A percentile compares a stretch with the other conserved stretches of the same genome.
These are phyloP conservation scores for Novymonas esmeraldas DNA, from an alignment of 208 protist genomes.

Conservation along the genomic window DNA sequence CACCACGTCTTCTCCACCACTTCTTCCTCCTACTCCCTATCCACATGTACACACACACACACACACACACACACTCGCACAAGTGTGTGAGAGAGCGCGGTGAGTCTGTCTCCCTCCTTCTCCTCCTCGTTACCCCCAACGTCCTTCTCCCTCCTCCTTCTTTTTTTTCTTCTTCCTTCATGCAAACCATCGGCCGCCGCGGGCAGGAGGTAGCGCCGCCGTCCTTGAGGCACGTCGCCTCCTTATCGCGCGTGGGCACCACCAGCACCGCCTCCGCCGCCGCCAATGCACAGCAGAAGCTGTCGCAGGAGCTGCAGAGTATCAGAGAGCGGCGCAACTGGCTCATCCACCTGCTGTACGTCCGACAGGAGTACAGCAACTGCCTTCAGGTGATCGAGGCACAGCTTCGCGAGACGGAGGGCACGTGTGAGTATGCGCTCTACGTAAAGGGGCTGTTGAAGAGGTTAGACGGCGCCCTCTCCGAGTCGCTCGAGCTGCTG, in stretches of 20 bases:
- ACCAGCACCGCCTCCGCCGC: background rate
- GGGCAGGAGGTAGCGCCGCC: background rate
- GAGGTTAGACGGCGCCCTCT: constrained; percentile 90
- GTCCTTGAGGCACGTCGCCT: too few relatives aligned
- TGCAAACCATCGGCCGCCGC: background rate
- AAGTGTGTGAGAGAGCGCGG: too few relatives aligned
- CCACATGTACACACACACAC: background rate
- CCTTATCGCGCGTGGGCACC: background rate
- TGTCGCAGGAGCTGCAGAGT: constrained; percentile 29
- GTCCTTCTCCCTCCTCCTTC: background rate
- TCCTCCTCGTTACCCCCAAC: background rate
- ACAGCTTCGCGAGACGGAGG: constrained; percentile 78
- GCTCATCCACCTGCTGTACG: constrained; percentile 94
- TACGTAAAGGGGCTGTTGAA: constrained; percentile 94
- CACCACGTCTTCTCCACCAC: background rate
- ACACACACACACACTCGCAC: background rate
- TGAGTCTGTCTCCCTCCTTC: too few relatives aligned
- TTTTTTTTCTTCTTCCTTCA: background rate
- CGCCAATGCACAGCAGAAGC: constrained; percentile 10
- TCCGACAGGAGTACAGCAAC: constrained; percentile 87
- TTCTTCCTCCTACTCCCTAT: background rate
- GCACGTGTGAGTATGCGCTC: constrained; percentile 90
- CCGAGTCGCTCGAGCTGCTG: constrained; percentile 95
- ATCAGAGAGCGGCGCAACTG: constrained; percentile 92
- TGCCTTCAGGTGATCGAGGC: constrained; percentile 91